Base-by-base conservation (phyloP, 352 stramenopile species). In the Phytophthora pini region DNA sequence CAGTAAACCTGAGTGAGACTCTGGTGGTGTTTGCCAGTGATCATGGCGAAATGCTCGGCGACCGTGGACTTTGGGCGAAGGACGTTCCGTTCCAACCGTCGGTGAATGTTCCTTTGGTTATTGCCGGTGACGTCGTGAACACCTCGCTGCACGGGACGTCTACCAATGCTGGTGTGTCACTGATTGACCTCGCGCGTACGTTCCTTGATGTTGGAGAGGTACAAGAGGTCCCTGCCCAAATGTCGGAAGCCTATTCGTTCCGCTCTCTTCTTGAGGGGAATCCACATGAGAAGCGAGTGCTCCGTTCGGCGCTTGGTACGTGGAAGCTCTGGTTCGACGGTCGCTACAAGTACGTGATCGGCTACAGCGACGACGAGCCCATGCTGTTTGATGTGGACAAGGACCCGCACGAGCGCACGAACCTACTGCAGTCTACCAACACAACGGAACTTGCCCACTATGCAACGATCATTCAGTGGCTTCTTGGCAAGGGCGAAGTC, bases 251-350 rank as follows among this genome's bases (percentile, higher is more conserved):
- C 12, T 50, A 64, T 22, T 77, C 69, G 8, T 66, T 77, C 40
- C 54, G 59, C 6, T 51, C 69, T 7, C n/a, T 73, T 4, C 69
- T 77, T 1, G 59, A 71, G 9, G 69, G 69, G 9, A 26, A 2
- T 17, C 49, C 61, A 6, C 32, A 65, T 17, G 2, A 59, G 22
- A 61, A 65, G 5, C 69, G 64, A 10, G 69, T 77, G 6, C 53
- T 77, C 17, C 63, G 65, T 7, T 77, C 69, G 13, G 64, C 64
- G 6, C 58, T 68, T n/a, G 51, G 53, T 8, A 74, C 63, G 48
- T 76, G 68, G 68, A 70, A 70, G 9, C 38, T 76, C 7, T 73
- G 64, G 64, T 77, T 77, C 34, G 65, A 74, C 15, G 64, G 69
- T 17, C 69, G 69, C 58, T 77, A 72, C 58, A 77, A 77, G 36